Percentiles rank a stretch among this genome's conserved stretches.
phyloP scores from a whole-genome alignment of 1,284 basidiomycete genomes.

The Pholiota adiposa region DNA sequence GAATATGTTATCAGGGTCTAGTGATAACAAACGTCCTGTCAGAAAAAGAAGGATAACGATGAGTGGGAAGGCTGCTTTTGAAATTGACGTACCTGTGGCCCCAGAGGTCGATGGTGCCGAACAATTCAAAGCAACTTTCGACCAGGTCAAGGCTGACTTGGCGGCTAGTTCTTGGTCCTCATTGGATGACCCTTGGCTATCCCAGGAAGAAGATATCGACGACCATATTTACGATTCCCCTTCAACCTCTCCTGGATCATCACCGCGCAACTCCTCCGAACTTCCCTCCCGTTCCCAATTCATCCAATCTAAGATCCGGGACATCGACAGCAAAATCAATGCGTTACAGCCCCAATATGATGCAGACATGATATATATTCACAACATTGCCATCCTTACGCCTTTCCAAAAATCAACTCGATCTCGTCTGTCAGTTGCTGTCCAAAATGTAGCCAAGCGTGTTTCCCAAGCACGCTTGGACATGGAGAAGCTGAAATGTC shows the following conservation, averaged over 20 bases:
- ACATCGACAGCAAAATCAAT: conserved; percentile 64
- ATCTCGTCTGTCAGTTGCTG: conserved; percentile 67
- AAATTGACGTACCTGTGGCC: conserved; percentile 45
- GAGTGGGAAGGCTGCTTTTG: conserved; percentile 36
- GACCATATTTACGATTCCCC: conserved; percentile 18
- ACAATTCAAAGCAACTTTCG: conserved; percentile 82
- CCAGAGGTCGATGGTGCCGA: conserved; percentile 58
- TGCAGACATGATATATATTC: conserved; percentile 71
- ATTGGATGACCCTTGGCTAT: conserved; percentile 14
- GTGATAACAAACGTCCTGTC: conserved; percentile 26
- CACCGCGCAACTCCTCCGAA: conserved; percentile 29
- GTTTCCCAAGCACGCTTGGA: conserved; percentile 75
- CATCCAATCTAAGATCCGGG: conserved; percentile 64
- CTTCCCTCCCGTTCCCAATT: conserved; percentile 59
- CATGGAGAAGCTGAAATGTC: conserved; percentile 73
- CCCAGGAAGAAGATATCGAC: conserved; percentile 11
- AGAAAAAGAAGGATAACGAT: conserved; percentile 35
- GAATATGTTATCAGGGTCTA: conserved; percentile 42
- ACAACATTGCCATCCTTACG: conserved; percentile 85
- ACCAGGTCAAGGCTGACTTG: conserved; percentile 84
- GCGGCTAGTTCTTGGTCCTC: conserved; percentile 44
- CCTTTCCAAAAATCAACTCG: conserved; percentile 87
- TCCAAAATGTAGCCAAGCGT: conserved; percentile 69
- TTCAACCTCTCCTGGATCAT: conserved; percentile 17
- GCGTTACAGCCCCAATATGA: conserved; percentile 69